A percentile compares a stretch with the other conserved stretches of the same genome.
Conservation (phyloP, 2,329 filamentous ascomycete species). For the Eutypella sp. region DNA sequence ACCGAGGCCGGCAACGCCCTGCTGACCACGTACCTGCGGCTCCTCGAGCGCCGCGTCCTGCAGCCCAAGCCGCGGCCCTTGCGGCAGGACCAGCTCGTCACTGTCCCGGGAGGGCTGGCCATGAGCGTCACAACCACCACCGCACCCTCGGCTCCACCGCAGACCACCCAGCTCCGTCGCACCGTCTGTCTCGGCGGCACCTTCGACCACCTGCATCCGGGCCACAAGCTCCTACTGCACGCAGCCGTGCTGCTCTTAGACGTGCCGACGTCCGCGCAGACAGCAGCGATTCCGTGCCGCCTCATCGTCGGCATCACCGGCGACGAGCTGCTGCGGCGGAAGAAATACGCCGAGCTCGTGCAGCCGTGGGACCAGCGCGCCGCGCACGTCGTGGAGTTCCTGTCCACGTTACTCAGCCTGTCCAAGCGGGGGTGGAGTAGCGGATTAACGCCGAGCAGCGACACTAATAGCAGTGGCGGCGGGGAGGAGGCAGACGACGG, state of each 20-base stretch:
- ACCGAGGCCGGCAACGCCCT: conserved; percentile 60
- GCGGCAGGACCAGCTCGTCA: conserved; percentile 45
- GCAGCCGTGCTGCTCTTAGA: conserved; percentile 71
- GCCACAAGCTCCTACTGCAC: conserved; percentile 94
- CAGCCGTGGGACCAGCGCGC: conserved; percentile 77
- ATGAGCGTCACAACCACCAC: conserved; percentile 32
- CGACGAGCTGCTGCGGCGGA: conserved; percentile 79
- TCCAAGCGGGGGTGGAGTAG: conserved; percentile 39
- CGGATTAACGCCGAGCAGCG: too few relatives aligned
- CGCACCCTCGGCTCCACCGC: conserved; percentile 10
- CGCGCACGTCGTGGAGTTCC: conserved; percentile 63
- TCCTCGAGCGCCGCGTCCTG: conserved; percentile 36
- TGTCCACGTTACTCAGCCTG: conserved; percentile 56
- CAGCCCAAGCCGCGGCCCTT: conserved; percentile 32
- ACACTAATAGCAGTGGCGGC: too few relatives aligned
- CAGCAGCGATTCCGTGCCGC: conserved; percentile 39
- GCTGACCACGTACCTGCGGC: conserved; percentile 42
- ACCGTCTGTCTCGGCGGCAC: conserved; percentile 84
- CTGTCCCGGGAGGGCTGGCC: conserved; percentile 49
- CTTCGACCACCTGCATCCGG: conserved; percentile 92
- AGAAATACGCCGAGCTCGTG: conserved; percentile 77
- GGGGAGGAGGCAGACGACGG: too few relatives aligned
- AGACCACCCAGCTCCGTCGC: conserved; percentile 40
- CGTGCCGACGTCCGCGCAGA: conserved; percentile 38
- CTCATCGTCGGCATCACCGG: conserved; percentile 85